Base-by-base conservation (phyloP, 495 filamentous ascomycete genomes). In the Daldinia caldariorum region DNA sequence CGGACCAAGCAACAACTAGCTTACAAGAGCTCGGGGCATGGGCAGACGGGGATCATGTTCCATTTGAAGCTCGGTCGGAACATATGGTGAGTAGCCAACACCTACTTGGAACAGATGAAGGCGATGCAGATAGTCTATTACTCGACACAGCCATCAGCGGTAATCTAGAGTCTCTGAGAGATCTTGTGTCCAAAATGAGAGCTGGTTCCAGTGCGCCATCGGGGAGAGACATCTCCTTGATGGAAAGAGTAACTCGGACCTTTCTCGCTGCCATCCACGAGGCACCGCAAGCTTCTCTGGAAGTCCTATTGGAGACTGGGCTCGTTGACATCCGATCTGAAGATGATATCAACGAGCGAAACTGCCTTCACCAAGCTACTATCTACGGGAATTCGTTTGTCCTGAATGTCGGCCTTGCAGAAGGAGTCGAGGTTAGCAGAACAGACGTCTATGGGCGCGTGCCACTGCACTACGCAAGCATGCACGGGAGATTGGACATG, bases 281-380 rank as follows among this genome's bases (percentile, higher is more conserved):
- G 67, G 94, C 89, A n/a, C 89, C 93, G 0, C 88, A 92, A 60
- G 88, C 90, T 6, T 88, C 93, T 16, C 84, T 98, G 35, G 83
- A 86, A 31, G 81, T 92, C 7, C 84, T 99, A 20, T 81, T 97
- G 14, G 88, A 90, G 54, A 95, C 94, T 9, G 87, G 89, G 0
- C 77, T 96, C 55, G 91, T 99, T 45, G 89, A 97, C 76, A 84
- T 97, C 9, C 90, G 91, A 65, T 92, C 91, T 0, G 91, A 94
- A 70, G 96, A 99, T 74, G 94, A 98, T 73, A 97, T 99, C 74
- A 99, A 98, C 75, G 94, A 97, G 74, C 86, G 95, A 37, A 98
- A 97, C 74, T 97, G 94, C 74, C 84, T 99, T 41, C 95, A 99
- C 67, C 94, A 98, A 79, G 93, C 95, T 5, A 89, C 94, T 8